Evolutionary conservation across 306 rosid genomes (phyloP).

Genomic region (Fragaria ananassa): DNA sequence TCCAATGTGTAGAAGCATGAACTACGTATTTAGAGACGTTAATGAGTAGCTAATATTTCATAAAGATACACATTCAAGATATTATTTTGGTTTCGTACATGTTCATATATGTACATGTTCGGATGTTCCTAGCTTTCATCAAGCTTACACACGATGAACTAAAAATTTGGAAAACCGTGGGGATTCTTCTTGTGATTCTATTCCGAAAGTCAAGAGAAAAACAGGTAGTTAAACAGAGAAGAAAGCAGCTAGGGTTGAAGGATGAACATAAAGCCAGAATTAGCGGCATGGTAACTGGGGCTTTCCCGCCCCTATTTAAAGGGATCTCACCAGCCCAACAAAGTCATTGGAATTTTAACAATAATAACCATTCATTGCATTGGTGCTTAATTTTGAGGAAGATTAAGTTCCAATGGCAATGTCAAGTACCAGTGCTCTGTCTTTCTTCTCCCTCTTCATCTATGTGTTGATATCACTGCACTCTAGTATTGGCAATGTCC

Average conservation of each 20-base stretch:
- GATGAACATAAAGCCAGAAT: constrained; percentile 46
- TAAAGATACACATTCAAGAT: not conserved
- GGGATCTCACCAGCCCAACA: not conserved
- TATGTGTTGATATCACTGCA: constrained; percentile 6
- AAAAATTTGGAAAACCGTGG: not conserved
- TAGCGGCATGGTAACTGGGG: constrained; percentile 35
- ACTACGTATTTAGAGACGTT: too few relatives aligned
- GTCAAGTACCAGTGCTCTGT: constrained; percentile 14
- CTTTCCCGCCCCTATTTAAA: constrained; percentile 36
- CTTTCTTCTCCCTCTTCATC: constrained; percentile 17
- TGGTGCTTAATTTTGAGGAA: not conserved
- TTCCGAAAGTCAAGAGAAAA: constrained; percentile 1
- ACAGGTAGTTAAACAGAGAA: not conserved
- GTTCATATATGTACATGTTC: not conserved
- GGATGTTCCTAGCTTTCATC: not conserved
- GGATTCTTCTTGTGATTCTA: not conserved
- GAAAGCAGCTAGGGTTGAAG: not conserved
- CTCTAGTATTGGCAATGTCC: constrained; percentile 12
- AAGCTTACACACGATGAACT: not conserved
- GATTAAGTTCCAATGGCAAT: constrained; percentile 10
- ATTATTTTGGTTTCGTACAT: not conserved
- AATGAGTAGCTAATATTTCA: too few relatives aligned
- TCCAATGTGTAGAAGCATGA: too few relatives aligned
- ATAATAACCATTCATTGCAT: not conserved
- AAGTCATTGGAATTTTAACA: not conserved